A percentile compares a stretch with the other conserved stretches of the same genome.
Evolutionary conservation across 306 rosid genomes (phyloP).

Genomic region (Potentilla sterilis): DNA sequence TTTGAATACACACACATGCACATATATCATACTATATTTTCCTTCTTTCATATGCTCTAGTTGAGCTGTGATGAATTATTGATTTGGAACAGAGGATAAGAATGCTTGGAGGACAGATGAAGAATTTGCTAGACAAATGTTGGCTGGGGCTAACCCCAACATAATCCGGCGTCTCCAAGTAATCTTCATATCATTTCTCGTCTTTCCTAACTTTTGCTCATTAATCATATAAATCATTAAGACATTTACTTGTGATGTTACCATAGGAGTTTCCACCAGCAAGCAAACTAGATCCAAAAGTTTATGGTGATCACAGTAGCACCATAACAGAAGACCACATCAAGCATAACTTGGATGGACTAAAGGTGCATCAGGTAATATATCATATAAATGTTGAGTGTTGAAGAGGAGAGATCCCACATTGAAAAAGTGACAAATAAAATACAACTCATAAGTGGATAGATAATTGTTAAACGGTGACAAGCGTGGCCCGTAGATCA

Average conservation of each 20-base stretch:
- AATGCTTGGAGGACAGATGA: slow-evolving; percentile 66
- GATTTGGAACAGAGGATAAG: slow-evolving; percentile 36
- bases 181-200: slow-evolving; percentile 9
- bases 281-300: slow-evolving; percentile 53
- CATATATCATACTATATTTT: too few relatives aligned
- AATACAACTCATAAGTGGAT: too few relatives aligned
- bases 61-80: neutral
- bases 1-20: too few relatives aligned
- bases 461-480: too few relatives aligned
- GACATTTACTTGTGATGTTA: neutral
- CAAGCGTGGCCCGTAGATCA: too few relatives aligned
- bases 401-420: too few relatives aligned
- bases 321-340: slow-evolving; percentile 43
- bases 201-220: neutral
- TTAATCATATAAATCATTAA: neutral
- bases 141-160: slow-evolving; percentile 56
- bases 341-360: slow-evolving; percentile 45
- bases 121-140: slow-evolving; percentile 60
- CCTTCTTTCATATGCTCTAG: neutral
- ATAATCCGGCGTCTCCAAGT: slow-evolving; percentile 54
- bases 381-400: neutral
- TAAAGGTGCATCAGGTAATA: slow-evolving; percentile 49
- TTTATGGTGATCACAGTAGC: slow-evolving; percentile 59
- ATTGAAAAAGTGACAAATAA: too few relatives aligned
- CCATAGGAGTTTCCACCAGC: slow-evolving; percentile 61